Evolutionary conservation across 768 basidiomycete species (phyloP), one percentile per base, ranked within the genome.

Genomic region (Naganishia friedmannii): DNA sequence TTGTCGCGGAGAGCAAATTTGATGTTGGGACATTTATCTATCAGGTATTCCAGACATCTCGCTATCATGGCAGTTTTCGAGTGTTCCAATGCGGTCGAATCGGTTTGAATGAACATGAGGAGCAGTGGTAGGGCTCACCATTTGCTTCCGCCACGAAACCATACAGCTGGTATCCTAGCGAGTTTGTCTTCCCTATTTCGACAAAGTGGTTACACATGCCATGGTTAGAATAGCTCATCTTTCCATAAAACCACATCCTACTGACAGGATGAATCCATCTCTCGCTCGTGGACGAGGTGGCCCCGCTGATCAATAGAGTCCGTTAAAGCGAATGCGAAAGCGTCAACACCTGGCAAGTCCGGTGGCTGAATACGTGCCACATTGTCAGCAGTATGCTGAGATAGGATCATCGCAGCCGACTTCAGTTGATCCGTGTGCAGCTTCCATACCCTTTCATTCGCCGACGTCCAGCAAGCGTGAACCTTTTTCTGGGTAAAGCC

Each of bases 401-500:
- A 8, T 8, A 53, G n/a, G 8, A 53, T 53, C 53, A 53, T 53
- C 7, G 5, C 53, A 2, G 53, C n/a, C 23, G 53, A 53, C 53
- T 15, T n/a, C 53, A 23, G 8, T 53, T 53, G 53, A 3, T 53
- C 53, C 10, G n/a, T 3, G 17, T 23, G 23, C 1, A 53, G n/a
- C 23, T 29, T 23, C 53, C 53, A 53, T 6, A 15, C n/a, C 9
- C 12, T 5, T 9, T 23, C 53, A n/a, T 53, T 53, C n/a, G 4
- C 53, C 9, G 8, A 8, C 6, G 9, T 15, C 53, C 53, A 15
- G 53, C 28, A 15, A 15, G n/a, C 28, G 53, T 53, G 15, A 3
- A 53, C 53, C n/a, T 53, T 8, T 23, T 53, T 53, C 53, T 53
- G 53, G 28, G 53, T 53, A n/a, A 53, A 53, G n/a, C 34, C 34